phyloP scores from a whole-genome alignment of 2,329 filamentous ascomycete species.

The Chaetomiaceae sp. region DNA sequence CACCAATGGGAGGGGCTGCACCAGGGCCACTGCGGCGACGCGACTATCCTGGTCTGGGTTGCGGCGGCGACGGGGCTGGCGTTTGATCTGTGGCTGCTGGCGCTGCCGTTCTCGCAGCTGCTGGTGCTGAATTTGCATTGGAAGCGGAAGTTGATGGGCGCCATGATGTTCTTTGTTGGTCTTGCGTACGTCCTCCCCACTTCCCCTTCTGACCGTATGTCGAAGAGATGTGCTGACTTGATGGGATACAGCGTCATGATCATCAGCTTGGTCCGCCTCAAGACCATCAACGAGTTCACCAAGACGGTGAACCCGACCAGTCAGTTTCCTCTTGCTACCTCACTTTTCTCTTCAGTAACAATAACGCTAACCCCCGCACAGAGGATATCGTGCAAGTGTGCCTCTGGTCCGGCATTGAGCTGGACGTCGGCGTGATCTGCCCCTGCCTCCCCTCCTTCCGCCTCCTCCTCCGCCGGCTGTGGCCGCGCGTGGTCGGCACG shows the following conservation, averaged over 20 bases:
- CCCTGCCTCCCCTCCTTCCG: constrained; percentile 22
- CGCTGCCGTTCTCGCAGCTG: constrained; percentile 43
- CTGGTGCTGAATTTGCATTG: constrained; percentile 35
- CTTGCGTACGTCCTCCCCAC: constrained; percentile 25
- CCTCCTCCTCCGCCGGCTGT: constrained; percentile 17
- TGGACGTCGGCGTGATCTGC: constrained; percentile 23
- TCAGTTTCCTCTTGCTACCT: neutral
- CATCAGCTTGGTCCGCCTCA: constrained; percentile 21
- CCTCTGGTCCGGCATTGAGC: constrained; percentile 23
- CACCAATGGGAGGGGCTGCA: constrained; percentile 43
- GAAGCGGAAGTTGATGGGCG: constrained; percentile 43
- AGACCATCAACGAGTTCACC: constrained; percentile 22
- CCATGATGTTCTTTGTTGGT: constrained; percentile 43
- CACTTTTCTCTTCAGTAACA: neutral
- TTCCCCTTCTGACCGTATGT: neutral
- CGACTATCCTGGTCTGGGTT: constrained; percentile 44
- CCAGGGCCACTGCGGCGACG: constrained; percentile 42
- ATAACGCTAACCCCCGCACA: neutral
- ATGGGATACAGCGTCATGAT: constrained; percentile 17
- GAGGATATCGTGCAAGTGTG: constrained; percentile 20
- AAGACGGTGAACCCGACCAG: constrained; percentile 20
- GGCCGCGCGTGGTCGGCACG: constrained; percentile 15
- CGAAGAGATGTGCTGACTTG: neutral
- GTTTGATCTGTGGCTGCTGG: constrained; percentile 47
- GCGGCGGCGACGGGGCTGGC: constrained; percentile 48